phyloP scores from a whole-genome alignment of 2,329 filamentous ascomycete species.

The Leptodontidium sp. region DNA sequence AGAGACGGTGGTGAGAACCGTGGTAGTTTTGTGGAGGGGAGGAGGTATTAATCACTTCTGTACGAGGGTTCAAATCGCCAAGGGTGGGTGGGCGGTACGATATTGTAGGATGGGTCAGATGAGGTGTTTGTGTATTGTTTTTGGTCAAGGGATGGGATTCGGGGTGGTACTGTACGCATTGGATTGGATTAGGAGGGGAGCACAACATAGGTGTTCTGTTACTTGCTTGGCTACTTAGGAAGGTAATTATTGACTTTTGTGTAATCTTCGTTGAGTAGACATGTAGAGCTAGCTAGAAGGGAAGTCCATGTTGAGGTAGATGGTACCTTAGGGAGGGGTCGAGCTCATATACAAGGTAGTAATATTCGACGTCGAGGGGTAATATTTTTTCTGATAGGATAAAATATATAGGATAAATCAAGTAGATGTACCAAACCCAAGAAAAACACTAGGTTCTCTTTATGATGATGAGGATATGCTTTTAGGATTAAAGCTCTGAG shows the following conservation, averaged over 20 bases:
- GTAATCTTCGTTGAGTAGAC: background rate
- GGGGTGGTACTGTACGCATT: background rate
- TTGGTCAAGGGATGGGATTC: background rate
- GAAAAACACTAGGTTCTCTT: too few species aligned
- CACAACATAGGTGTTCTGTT: background rate
- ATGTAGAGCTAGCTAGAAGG: background rate
- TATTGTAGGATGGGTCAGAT: background rate
- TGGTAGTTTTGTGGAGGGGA: constrained; percentile 13
- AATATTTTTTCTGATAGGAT: too few species aligned
- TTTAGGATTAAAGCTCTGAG: too few species aligned
- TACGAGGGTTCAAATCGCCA: background rate
- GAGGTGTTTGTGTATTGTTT: background rate
- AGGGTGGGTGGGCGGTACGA: background rate
- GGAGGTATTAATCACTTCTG: background rate
- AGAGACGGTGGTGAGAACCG: background rate
- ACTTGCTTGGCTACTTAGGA: background rate
- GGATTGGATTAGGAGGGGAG: background rate
- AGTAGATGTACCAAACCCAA: too few species aligned
- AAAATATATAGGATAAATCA: too few species aligned
- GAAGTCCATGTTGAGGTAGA: background rate
- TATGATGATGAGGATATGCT: too few species aligned
- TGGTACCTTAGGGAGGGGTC: too few species aligned
- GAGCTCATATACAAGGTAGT: too few species aligned
- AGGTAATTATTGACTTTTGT: background rate
- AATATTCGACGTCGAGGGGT: too few species aligned